Evolutionary conservation across 2,329 filamentous ascomycete genomes (phyloP).

Genomic region (Pseudopyricularia javanii): DNA sequence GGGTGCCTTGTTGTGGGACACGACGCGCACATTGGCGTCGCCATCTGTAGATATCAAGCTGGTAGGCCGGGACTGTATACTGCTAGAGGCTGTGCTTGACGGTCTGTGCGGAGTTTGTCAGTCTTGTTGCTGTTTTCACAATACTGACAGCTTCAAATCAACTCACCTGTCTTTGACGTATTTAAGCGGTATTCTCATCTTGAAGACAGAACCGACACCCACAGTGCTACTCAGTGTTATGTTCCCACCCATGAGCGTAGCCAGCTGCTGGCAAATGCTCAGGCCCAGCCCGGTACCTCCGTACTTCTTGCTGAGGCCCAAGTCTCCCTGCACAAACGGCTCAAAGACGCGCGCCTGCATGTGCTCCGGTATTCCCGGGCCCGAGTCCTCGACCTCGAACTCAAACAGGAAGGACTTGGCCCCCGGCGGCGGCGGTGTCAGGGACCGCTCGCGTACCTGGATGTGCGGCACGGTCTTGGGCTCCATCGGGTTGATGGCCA

Average conservation of each 20-base stretch:
- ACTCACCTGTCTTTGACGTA: conserved; percentile 57
- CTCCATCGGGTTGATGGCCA: conserved; percentile 52
- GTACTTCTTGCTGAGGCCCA: conserved; percentile 79
- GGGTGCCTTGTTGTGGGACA: conserved; percentile 16
- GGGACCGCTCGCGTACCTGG: conserved; percentile 39
- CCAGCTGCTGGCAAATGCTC: conserved; percentile 81
- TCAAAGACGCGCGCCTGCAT: conserved; percentile 81
- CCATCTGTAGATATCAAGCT: conserved; percentile 20
- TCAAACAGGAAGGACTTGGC: conserved; percentile 65
- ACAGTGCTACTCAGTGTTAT: conserved; percentile 61
- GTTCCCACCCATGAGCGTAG: conserved; percentile 68
- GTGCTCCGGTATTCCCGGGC: conserved; percentile 68
- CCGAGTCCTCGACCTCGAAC: conserved; percentile 81
- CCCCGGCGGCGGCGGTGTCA: conserved; percentile 46
- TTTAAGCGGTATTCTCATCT: conserved; percentile 68
- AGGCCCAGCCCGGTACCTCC: conserved; percentile 80
- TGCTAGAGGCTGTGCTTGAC: conserved; percentile 43
- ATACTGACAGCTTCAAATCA: too few species aligned
- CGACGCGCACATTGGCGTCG: conserved; percentile 20
- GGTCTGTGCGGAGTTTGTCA: conserved; percentile 18
- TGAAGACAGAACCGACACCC: conserved; percentile 69
- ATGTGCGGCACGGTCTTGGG: conserved; percentile 35
- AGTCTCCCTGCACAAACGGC: conserved; percentile 87
- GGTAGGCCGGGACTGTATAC: conserved; percentile 33
- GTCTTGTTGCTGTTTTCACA: background rate